Percentiles rank a stretch among this genome's conserved stretches.
Evolutionary conservation across 2,329 filamentous ascomycete species (phyloP).

Genomic region (Fusarium succisae): DNA sequence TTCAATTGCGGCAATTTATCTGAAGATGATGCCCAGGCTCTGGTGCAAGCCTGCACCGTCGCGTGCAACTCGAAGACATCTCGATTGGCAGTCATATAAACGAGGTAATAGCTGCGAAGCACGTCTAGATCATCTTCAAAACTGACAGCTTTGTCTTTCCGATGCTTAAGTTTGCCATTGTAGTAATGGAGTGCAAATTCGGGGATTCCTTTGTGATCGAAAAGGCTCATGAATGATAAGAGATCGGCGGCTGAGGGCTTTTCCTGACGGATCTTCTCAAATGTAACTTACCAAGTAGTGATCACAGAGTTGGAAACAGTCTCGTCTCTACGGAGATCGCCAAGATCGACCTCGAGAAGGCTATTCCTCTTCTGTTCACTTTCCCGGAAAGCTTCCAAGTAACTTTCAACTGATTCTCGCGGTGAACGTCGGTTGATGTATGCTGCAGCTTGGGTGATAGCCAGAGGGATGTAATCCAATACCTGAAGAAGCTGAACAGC

Average conservation of each 20-base stretch:
- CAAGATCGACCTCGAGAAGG: constrained; percentile 41
- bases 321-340: constrained; percentile 27
- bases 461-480: constrained; percentile 45
- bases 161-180: rapidly evolving
- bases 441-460: constrained; percentile 44
- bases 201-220: constrained; percentile 16
- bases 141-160: rapidly evolving
- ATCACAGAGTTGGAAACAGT: constrained; percentile 18
- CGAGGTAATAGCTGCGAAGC: constrained; percentile 15
- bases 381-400: constrained; percentile 44
- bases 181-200: constrained; percentile 2
- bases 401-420: constrained; percentile 39
- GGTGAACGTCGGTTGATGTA: constrained; percentile 41
- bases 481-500: constrained; percentile 19
- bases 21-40: background rate
- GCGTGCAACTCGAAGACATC: constrained; percentile 10
- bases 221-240: constrained; percentile 26
- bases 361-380: constrained; percentile 40
- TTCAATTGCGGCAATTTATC: background rate
- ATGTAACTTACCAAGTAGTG: constrained; percentile 13
- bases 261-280: constrained; percentile 11
- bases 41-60: background rate
- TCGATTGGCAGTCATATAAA: background rate
- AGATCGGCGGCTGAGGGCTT: background rate
- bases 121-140: constrained; percentile 26